A percentile compares a stretch with the other conserved stretches of the same genome.
Evolutionary conservation across 202 grass and related monocot species (phyloP).

Genomic region (Brachypodium distachyon): DNA sequence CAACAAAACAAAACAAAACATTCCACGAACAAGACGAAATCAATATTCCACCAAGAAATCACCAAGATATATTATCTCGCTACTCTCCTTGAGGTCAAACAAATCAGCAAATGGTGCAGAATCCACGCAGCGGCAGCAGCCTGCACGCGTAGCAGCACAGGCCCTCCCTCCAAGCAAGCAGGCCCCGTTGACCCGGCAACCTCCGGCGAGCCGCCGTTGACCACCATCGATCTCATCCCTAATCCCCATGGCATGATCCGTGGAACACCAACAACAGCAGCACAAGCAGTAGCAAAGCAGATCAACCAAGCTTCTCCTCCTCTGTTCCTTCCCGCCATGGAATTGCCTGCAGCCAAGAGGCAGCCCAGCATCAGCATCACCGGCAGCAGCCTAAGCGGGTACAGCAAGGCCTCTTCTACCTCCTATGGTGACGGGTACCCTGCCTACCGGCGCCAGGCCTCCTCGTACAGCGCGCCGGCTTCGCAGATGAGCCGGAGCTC

Average conservation of each 20-base stretch:
- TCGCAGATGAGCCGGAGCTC: constrained; percentile 15
- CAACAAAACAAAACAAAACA: background rate
- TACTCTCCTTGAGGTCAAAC: background rate
- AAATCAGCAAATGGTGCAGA: background rate
- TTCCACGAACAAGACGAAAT: no score
- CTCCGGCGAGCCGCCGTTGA: background rate
- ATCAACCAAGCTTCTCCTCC: background rate
- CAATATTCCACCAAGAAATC: background rate
- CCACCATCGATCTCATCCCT: background rate
- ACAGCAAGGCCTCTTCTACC: background rate
- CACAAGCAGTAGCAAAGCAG: no score
- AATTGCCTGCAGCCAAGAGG: background rate
- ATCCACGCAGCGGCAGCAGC: background rate
- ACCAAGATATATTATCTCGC: background rate
- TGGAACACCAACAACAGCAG: background rate
- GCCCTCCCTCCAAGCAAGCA: no score
- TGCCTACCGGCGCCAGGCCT: constrained; percentile 19
- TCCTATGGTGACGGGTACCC: background rate
- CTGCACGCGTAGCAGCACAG: no score
- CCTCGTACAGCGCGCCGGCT: constrained; percentile 25
- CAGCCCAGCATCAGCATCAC: constrained; percentile 9
- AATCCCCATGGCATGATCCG: background rate
- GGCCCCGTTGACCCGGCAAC: constrained; percentile 10
- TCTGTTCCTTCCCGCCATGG: background rate
- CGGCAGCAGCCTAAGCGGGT: background rate